Evolutionary conservation across 2,329 filamentous ascomycete genomes (phyloP), one percentile per base, ranked within the genome.

Genomic region (Colletotrichum aenigma): DNA sequence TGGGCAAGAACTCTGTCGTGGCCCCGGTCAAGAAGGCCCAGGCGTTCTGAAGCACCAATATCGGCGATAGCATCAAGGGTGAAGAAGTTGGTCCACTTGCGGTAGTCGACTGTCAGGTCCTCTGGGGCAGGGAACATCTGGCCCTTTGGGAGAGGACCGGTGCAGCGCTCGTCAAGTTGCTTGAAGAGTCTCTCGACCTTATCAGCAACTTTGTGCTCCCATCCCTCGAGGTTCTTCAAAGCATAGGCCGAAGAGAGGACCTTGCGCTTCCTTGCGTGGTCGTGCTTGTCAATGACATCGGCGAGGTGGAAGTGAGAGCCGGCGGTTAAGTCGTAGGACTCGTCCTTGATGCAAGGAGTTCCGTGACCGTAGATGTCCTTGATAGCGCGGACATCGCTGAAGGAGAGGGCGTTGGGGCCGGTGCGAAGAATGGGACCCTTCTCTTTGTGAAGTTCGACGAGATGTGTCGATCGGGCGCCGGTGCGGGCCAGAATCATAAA

Each of bases 31-130:
- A 91, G 84, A 76, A 90, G 88, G 1, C 88, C 87, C 3, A 91
- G 84, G n/a, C 83, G 84, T 68, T 89, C 86, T 1, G 84, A 87
- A 0, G 91, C 82, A 2, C 89, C 89, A 79, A 91, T 91, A 69
- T 91, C 88, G 18, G 87, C 88, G 66, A 91, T 91, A 4, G 88
- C 89, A 72, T 91, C 89, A 16, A 91, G 83, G 0, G 88, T 89
- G 80, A 91, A 91, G 82, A 89, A 89, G 80, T 90, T 91, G 28
- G 86, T 84, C 86, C 86, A 91, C 7, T 83, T 82, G 6, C 89
- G 86, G 70, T 87, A 88, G 78, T 91, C 88, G 21, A 91, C 82
- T 0, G 83, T 88, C 21, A 89, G 70, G 64, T 89, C 87, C 32
- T 82, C 79, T 2, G 83, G 75, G 6, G 79, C 77, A 0, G 84